Conservation (phyloP, 495 filamentous ascomycete genomes). For the Parmelia sp. region DNA sequence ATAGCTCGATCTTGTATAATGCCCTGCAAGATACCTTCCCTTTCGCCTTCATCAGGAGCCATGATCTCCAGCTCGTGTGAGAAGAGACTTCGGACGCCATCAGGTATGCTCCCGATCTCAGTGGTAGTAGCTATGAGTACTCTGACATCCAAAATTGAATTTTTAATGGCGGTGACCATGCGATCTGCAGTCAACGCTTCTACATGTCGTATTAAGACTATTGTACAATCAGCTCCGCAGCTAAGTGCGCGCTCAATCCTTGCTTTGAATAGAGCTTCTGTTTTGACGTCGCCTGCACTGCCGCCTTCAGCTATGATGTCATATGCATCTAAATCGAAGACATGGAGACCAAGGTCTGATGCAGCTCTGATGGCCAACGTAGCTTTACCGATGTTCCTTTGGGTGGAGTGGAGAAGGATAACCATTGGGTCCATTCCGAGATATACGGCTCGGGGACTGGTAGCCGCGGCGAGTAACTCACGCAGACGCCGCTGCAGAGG, state of each 20-base stretch:
- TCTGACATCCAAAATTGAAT: constrained; percentile 63
- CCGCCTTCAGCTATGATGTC: constrained; percentile 86
- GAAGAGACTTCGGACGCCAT: constrained; percentile 82
- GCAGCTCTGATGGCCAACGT: constrained; percentile 69
- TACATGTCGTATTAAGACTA: constrained; percentile 77
- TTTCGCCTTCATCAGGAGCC: constrained; percentile 86
- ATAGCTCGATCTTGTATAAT: constrained; percentile 71
- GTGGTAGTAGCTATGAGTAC: constrained; percentile 90
- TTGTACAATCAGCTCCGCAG: constrained; percentile 76
- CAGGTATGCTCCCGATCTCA: constrained; percentile 87
- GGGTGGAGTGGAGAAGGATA: constrained; percentile 80
- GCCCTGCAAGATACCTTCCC: constrained; percentile 75
- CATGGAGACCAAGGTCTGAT: constrained; percentile 82
- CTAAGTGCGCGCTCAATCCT: constrained; percentile 81
- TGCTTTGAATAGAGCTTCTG: constrained; percentile 79
- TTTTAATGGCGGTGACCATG: constrained; percentile 74
- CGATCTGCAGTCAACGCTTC: constrained; percentile 87
- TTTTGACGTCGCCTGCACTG: constrained; percentile 85
- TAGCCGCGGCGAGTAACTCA: constrained; percentile 81
- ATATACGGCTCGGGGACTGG: constrained; percentile 78
- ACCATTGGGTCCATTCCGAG: constrained; percentile 81
- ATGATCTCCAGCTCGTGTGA: constrained; percentile 92
- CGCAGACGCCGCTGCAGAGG: constrained; percentile 68
- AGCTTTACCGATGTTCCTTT: constrained; percentile 85
- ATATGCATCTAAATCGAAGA: constrained; percentile 83